Evolutionary conservation across 225 moss, liverwort and hornwort species (phyloP), one percentile per base, ranked within the genome.

Genomic region (Physcomitrellopsis africana): DNA sequence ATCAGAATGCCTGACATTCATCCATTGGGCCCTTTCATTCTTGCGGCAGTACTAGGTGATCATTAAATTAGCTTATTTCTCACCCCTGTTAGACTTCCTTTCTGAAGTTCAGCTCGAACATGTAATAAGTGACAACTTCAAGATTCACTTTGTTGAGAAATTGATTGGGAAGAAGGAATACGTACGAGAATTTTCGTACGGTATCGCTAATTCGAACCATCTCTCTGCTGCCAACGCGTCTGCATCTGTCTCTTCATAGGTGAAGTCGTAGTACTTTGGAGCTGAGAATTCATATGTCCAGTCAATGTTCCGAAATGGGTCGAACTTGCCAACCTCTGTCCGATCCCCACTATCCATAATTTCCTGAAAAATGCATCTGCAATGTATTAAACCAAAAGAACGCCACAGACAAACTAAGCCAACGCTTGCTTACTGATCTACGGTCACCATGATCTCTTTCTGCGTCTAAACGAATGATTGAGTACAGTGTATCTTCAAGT

Each of bases 251-350:
- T 96, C 93, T 72, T 81, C 80, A 71, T 59, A 51, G 48, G 78
- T 73, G 70, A 93, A 92, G 24, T 96, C 90, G 77, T 80, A 83
- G 58, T 87, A 93, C 54, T 89, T 93, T 1, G 93, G 93, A 61
- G 92, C 95, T 55, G 82, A 78, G 59, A 90, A 96, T 74, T 96
- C 95, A 75, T 91, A 92, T 29, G 23, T 75, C 85, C 77, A 75
- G 74, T 85, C 87, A 17, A 80, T 64, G 18, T 77, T 55, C 26
- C 59, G 44, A 52, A 79, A 81, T 7, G 86, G 67, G 75, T 87
- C 87, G 32, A 73, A 48, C 60, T 63, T 84, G 27, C 18, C 64
- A 51, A 65, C 46, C 45, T 69, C 66, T 71, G 51, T 19, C 52
- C 67, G 67, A 67, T 53, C 74, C 20, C 10, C 57, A 57, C 27